Evolutionary conservation across 345 rosid genomes (phyloP).

Genomic region (Tarenaya hassleriana): DNA sequence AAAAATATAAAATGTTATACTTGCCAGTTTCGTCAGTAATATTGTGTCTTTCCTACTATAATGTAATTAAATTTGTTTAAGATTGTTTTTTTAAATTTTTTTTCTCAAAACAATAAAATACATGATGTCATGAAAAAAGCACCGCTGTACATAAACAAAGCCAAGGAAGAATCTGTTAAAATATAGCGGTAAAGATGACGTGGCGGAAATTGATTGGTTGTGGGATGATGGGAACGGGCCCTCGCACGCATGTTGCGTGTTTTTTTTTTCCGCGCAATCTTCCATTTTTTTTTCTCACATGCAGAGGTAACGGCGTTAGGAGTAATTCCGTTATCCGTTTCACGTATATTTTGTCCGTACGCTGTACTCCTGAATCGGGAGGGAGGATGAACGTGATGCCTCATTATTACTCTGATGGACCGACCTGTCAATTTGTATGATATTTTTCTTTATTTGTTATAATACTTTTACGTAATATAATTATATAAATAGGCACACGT

Average conservation of each 20-base stretch:
- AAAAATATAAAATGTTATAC: no score
- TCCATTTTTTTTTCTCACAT: background rate
- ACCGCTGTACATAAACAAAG: no score
- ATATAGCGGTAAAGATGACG: background rate
- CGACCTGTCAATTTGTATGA: slow-evolving; percentile 4
- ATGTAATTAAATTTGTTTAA: no score
- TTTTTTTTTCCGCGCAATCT: background rate
- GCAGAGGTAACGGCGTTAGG: slow-evolving; percentile 13
- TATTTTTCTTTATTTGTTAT: background rate
- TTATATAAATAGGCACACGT: no score
- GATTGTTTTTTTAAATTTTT: no score
- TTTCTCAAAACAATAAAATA: no score
- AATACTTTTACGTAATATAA: no score
- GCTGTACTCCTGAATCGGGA: slow-evolving; percentile 13
- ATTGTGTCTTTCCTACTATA: no score
- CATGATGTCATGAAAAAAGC: no score
- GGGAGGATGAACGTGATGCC: slow-evolving; percentile 6
- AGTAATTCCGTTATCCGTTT: background rate
- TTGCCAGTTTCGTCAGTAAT: no score
- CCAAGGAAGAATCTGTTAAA: background rate
- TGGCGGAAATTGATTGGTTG: background rate
- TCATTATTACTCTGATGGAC: slow-evolving; percentile 5
- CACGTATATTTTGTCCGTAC: background rate
- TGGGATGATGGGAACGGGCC: background rate
- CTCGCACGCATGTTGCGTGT: background rate